Percentiles rank a stretch among this genome's conserved stretches.
These are phyloP conservation scores for Evernia prunastri DNA, from an alignment of 495 filamentous ascomycete genomes.

Conservation along the genomic window DNA sequence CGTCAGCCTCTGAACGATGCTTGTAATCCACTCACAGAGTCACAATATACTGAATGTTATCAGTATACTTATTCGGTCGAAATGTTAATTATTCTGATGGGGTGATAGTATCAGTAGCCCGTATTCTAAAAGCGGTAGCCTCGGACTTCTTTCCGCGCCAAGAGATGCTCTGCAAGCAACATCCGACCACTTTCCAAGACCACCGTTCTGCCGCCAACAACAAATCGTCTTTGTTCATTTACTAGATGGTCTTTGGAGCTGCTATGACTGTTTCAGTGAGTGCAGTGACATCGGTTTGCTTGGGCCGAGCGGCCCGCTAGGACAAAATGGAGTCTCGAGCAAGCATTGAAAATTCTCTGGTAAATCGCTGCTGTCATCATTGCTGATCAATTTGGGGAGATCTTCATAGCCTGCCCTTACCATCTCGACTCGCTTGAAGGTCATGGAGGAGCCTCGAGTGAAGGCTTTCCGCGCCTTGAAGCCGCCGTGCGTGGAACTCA, in stretches of 20 bases:
- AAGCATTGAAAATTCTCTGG: not conserved
- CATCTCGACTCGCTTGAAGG: not conserved
- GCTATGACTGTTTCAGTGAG: not conserved
- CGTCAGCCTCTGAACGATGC: too few species aligned
- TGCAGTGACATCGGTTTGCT: not conserved
- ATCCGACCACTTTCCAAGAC: too few species aligned
- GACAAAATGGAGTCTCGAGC: not conserved
- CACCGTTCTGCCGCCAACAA: not conserved
- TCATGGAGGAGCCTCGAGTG: constrained; percentile 24
- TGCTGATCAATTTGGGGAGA: not conserved
- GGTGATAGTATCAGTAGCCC: too few species aligned
- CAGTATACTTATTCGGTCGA: too few species aligned
- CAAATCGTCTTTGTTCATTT: not conserved
- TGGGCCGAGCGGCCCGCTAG: not conserved
- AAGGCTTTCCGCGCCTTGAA: constrained; percentile 45
- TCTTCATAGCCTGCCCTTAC: not conserved
- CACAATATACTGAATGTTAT: too few species aligned
- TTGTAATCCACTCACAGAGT: too few species aligned
- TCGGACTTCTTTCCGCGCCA: too few species aligned
- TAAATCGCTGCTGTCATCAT: not conserved
- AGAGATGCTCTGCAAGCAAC: too few species aligned
- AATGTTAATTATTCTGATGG: too few species aligned
- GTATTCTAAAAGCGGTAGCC: too few species aligned
- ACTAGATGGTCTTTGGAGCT: too few species aligned
- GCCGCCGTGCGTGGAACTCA: constrained; percentile 69